Evolutionary conservation across 495 filamentous ascomycete species (phyloP).

Genomic region (Peziza echinospora): DNA sequence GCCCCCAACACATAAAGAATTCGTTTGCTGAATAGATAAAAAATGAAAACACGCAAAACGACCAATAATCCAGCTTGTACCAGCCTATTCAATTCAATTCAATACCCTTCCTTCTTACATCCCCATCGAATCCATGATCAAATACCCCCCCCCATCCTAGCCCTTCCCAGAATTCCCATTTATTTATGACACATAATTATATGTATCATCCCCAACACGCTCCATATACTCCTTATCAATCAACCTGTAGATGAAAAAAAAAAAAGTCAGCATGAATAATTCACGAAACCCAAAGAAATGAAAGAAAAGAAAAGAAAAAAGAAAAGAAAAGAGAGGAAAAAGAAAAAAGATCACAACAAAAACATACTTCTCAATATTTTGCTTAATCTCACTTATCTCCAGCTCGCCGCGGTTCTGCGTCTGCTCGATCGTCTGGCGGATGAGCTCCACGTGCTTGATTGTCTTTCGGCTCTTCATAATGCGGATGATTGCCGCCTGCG

Average conservation of each 20-base stretch:
- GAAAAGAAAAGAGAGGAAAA: not conserved
- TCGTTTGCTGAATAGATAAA: too few relatives aligned
- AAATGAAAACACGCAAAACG: too few relatives aligned
- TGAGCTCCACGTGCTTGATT: slow-evolving; percentile 62
- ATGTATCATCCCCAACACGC: slow-evolving; percentile 49
- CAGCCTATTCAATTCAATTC: too few relatives aligned
- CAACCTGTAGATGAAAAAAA: slow-evolving; percentile 34
- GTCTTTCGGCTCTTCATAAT: slow-evolving; percentile 91
- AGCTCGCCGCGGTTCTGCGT: slow-evolving; percentile 67
- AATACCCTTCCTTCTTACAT: too few relatives aligned
- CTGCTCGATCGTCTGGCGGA: slow-evolving; percentile 69
- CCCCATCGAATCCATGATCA: too few relatives aligned
- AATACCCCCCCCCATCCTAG: too few relatives aligned
- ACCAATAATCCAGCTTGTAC: too few relatives aligned
- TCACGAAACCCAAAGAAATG: too few relatives aligned
- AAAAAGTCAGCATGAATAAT: not conserved
- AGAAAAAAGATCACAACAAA: not conserved
- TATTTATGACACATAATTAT: slow-evolving; percentile 62
- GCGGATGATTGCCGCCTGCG: slow-evolving; percentile 85
- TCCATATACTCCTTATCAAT: slow-evolving; percentile 97
- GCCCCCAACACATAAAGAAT: too few relatives aligned
- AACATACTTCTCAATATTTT: slow-evolving; percentile 80
- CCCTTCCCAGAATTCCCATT: too few relatives aligned
- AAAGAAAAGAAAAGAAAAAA: not conserved
- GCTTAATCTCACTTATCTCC: slow-evolving; percentile 72